phyloP scores from a whole-genome alignment of 2,329 filamentous ascomycete species.

The Mollisiaceae sp. region DNA sequence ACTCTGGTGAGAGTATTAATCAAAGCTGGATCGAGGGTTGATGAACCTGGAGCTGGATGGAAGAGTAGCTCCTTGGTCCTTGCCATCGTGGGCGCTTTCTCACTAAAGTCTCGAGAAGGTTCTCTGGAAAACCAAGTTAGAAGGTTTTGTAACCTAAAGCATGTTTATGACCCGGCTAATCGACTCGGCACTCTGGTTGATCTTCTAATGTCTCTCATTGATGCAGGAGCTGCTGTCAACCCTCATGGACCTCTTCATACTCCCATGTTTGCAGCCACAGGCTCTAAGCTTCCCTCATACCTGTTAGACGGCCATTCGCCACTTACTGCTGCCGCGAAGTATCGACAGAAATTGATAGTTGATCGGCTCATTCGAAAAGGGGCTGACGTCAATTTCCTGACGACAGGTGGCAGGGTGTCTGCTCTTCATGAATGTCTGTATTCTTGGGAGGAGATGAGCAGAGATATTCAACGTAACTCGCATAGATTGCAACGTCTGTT shows the following conservation, averaged over 20 bases:
- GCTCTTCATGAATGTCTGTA: neutral
- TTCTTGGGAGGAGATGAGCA: neutral
- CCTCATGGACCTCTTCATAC: neutral
- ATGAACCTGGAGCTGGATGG: neutral
- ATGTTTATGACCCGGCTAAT: too few relatives aligned
- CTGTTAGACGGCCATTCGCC: neutral
- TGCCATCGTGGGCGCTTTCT: neutral
- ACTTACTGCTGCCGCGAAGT: neutral
- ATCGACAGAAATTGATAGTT: neutral
- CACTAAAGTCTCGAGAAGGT: neutral
- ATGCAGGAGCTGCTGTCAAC: neutral
- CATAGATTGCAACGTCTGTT: neutral
- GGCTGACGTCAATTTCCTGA: neutral
- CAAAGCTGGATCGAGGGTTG: neutral
- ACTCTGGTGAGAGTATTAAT: neutral
- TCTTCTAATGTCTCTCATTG: neutral
- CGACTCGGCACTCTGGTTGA: neutral
- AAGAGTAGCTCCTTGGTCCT: neutral
- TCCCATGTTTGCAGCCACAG: neutral
- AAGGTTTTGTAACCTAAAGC: too few relatives aligned
- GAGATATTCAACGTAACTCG: too few relatives aligned
- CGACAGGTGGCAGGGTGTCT: neutral
- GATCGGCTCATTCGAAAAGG: neutral
- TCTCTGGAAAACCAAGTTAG: too few relatives aligned
- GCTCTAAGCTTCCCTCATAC: neutral